phyloP scores from a whole-genome alignment of 2,329 filamentous ascomycete species.

The Ceratocystiopsis sp. region DNA sequence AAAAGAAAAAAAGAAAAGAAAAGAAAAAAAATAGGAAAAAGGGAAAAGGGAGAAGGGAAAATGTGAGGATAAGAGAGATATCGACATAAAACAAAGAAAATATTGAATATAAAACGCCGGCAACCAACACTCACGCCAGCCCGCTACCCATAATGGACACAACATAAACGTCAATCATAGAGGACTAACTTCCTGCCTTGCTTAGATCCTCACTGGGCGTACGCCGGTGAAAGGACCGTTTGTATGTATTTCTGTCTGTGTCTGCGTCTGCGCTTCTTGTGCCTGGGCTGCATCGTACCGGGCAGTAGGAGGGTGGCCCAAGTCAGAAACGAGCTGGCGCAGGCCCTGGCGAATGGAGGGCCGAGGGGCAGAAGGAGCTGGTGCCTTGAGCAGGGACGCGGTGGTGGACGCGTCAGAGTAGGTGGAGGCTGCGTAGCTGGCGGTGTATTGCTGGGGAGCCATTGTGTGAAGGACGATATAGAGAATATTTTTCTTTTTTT shows the following conservation, averaged over 20 bases:
- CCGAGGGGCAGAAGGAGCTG: not conserved
- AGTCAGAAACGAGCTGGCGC: conserved; percentile 7
- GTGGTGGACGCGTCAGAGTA: conserved; percentile 10
- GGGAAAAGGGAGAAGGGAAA: not conserved
- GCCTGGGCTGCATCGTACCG: conserved; percentile 4
- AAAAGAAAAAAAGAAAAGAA: no score
- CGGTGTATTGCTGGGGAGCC: not conserved
- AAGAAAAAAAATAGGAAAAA: not conserved
- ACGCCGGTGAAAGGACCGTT: not conserved
- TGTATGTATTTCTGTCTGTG: no score
- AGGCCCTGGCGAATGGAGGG: conserved; percentile 1
- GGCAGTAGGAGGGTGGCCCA: conserved; percentile 7
- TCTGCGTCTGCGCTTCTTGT: no score
- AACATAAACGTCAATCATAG: not conserved
- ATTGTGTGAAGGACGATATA: no score
- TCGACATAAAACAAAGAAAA: not conserved
- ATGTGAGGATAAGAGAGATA: not conserved
- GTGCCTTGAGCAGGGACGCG: conserved; percentile 1
- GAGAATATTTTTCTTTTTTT: no score
- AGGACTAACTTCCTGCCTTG: no score
- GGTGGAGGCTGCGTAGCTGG: conserved; percentile 14
- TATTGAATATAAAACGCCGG: not conserved
- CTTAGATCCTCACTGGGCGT: no score
- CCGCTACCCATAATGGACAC: not conserved
- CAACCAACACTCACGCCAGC: not conserved